Evolutionary conservation across 768 basidiomycete genomes (phyloP).

Genomic region (Coprinopsis cinerea): DNA sequence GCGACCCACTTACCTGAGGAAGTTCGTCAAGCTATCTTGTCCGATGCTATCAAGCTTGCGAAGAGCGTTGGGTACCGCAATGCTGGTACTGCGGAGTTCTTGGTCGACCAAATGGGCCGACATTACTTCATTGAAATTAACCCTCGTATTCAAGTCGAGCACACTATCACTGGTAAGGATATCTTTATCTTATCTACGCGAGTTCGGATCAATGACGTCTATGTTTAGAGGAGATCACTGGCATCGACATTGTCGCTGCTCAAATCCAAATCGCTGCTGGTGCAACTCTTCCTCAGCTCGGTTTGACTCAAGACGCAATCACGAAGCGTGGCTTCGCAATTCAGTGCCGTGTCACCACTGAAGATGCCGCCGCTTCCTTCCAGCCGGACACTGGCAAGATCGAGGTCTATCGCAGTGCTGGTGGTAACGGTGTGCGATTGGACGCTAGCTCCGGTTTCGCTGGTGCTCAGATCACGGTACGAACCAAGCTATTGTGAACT

Average conservation of each 20-base stretch:
- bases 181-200: slow-evolving; percentile 4
- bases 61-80: slow-evolving; percentile 92
- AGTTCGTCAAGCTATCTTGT: slow-evolving; percentile 79
- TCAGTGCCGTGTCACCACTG: slow-evolving; percentile 97
- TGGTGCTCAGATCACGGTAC: slow-evolving; percentile 95
- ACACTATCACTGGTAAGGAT: slow-evolving; percentile 86
- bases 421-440: slow-evolving; percentile 96
- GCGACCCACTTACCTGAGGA: slow-evolving; percentile 92
- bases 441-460: slow-evolving; percentile 98
- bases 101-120: slow-evolving; percentile 93
- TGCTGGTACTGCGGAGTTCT: slow-evolving; percentile 97
- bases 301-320: slow-evolving; percentile 93
- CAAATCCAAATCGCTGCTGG: slow-evolving; percentile 99
- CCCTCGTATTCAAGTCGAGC: slow-evolving; percentile 99
- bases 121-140: slow-evolving; percentile 99
- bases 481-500: slow-evolving; percentile 17
- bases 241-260: slow-evolving; percentile 97
- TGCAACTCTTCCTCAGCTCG: slow-evolving; percentile 90
- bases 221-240: slow-evolving; percentile 90
- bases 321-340: slow-evolving; percentile 96
- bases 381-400: slow-evolving; percentile 99
- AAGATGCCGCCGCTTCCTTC: slow-evolving; percentile 89
- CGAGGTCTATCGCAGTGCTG: slow-evolving; percentile 97
- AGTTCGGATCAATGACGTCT: slow-evolving; percentile 3
- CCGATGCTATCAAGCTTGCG: slow-evolving; percentile 91